phyloP scores from a whole-genome alignment of 441 rosid species.

The Corymbia calophylla region DNA sequence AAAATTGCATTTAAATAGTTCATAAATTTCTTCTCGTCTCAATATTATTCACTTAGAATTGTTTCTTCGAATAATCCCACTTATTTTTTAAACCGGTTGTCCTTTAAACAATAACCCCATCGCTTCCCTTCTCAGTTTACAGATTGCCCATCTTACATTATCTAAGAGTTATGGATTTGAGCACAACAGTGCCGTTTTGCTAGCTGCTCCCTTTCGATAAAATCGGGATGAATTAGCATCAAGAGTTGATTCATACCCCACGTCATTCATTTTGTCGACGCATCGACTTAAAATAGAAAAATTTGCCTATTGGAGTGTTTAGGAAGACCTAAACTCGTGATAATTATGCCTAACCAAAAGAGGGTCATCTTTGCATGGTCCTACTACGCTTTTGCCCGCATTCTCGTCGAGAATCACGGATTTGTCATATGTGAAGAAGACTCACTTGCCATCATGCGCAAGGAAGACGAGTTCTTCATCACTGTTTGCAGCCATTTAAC shows the following conservation, averaged over 20 bases:
- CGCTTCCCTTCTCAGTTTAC: background rate
- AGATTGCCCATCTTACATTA: background rate
- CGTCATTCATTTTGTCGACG: too few species aligned
- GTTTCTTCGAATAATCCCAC: background rate
- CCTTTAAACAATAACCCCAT: background rate
- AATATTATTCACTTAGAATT: background rate
- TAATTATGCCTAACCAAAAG: background rate
- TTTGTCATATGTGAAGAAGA: constrained; percentile 3
- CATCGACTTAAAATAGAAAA: background rate
- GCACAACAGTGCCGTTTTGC: background rate
- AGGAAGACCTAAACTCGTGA: background rate
- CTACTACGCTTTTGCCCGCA: background rate
- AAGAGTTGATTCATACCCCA: too few species aligned
- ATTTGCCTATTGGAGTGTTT: background rate
- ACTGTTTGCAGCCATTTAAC: background rate
- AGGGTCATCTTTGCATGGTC: background rate
- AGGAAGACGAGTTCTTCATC: background rate
- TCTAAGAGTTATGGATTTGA: background rate
- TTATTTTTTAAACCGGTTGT: background rate
- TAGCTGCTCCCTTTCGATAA: background rate
- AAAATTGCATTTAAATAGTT: background rate
- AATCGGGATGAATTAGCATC: background rate
- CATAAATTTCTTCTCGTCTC: background rate
- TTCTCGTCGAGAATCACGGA: constrained; percentile 48
- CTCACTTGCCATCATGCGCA: background rate